A percentile compares a stretch with the other conserved stretches of the same genome.
Conservation (phyloP, 331 rosid genomes). For the Malus hybrid region DNA sequence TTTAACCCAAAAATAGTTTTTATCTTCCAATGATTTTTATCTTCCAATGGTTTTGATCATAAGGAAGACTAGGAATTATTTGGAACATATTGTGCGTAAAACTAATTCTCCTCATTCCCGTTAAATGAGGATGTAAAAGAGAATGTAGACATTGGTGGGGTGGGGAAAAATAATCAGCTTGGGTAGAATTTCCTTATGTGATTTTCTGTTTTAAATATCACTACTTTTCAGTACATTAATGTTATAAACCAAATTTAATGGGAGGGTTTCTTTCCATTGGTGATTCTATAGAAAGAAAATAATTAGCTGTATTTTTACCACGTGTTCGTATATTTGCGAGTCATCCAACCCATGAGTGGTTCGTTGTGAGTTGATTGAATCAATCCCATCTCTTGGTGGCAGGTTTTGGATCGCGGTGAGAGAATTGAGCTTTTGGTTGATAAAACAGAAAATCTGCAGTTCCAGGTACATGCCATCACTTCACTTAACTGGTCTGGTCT, state of each 20-base stretch:
- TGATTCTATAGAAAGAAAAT: neutral
- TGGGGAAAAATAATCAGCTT: too few relatives aligned
- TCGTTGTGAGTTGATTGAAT: neutral
- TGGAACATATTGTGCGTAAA: too few relatives aligned
- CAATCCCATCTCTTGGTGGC: slow-evolving; percentile 6
- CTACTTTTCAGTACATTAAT: neutral
- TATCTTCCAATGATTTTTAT: too few relatives aligned
- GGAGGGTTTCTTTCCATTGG: neutral
- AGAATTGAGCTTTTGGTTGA: slow-evolving; percentile 92
- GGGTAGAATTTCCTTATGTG: too few relatives aligned
- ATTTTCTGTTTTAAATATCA: neutral
- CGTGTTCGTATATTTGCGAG: fast-evolving
- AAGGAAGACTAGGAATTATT: too few relatives aligned
- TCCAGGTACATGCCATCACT: slow-evolving; percentile 57
- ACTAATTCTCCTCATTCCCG: too few relatives aligned
- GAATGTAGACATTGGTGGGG: too few relatives aligned
- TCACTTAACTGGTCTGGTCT: neutral
- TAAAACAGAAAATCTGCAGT: slow-evolving; percentile 91
- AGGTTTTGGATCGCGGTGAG: slow-evolving; percentile 99
- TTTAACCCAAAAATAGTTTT: too few relatives aligned
- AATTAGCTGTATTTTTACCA: neutral
- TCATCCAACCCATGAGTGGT: neutral
- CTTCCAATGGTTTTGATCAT: too few relatives aligned
- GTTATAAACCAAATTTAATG: neutral
- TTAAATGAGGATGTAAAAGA: too few relatives aligned